Conservation (phyloP, 2,329 filamentous ascomycete genomes). For the Colletotrichum salicis region DNA sequence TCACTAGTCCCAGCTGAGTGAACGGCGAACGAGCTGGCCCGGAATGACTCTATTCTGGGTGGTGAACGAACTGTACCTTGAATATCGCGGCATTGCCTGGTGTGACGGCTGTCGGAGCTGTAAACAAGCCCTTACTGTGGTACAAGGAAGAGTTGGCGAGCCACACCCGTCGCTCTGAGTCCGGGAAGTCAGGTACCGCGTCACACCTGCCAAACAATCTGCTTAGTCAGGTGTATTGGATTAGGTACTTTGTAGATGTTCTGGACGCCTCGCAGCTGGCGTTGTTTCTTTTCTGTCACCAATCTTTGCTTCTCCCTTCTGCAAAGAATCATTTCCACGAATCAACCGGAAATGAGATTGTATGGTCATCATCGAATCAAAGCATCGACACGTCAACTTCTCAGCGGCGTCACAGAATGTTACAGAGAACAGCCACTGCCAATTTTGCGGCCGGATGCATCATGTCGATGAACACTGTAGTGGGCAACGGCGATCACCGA, state of each 20-base stretch:
- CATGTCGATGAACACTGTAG: not conserved
- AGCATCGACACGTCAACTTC: not conserved
- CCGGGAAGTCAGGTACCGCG: too few relatives aligned
- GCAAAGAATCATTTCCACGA: not conserved
- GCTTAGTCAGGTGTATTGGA: not conserved
- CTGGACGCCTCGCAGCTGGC: not conserved
- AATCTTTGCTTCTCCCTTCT: not conserved
- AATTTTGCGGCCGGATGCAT: slow-evolving; percentile 25
- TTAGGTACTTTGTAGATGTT: not conserved
- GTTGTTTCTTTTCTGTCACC: not conserved
- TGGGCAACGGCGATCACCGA: not conserved
- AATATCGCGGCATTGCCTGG: not conserved
- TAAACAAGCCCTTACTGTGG: not conserved
- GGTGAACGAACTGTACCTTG: not conserved
- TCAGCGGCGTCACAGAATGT: not conserved
- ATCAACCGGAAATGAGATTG: not conserved
- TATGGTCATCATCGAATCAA: not conserved
- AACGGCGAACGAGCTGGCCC: slow-evolving; percentile 9
- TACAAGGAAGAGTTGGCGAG: slow-evolving; percentile 16
- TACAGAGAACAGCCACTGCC: not conserved
- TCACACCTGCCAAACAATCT: too few relatives aligned
- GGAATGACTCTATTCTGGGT: not conserved
- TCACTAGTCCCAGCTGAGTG: slow-evolving; percentile 7
- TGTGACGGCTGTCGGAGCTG: not conserved
- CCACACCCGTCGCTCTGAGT: not conserved